Percentiles rank a stretch among this genome's conserved stretches.
Evolutionary conservation across 495 filamentous ascomycete species (phyloP).

Genomic region (Xylaria intraflava): DNA sequence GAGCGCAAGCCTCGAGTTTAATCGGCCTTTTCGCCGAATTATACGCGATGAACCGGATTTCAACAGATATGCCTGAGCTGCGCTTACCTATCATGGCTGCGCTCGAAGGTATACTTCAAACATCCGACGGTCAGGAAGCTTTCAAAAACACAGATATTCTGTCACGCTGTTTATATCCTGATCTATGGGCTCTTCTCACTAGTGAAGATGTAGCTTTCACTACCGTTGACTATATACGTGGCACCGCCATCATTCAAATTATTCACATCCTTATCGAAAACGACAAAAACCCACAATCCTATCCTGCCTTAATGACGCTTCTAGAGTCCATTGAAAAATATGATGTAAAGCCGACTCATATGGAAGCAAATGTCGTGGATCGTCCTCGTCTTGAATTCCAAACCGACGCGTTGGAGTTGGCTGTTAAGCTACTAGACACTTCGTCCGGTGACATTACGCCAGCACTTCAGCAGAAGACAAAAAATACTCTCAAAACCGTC

Average conservation of each 20-base stretch:
- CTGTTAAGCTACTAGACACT: background rate
- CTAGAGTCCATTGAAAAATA: background rate
- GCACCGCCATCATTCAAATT: slow-evolving; percentile 4
- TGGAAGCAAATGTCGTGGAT: background rate
- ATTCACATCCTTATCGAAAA: slow-evolving; percentile 2
- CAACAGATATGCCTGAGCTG: slow-evolving; percentile 35
- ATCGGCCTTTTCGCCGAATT: slow-evolving; percentile 51
- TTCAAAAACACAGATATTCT: slow-evolving; percentile 4
- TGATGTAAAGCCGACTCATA: background rate
- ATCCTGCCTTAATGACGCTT: background rate
- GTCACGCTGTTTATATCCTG: slow-evolving; percentile 2
- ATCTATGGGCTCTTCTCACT: background rate
- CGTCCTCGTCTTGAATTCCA: slow-evolving; percentile 1
- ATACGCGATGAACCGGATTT: slow-evolving; percentile 30
- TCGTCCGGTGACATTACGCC: background rate
- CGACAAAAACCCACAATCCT: background rate
- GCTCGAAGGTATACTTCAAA: slow-evolving; percentile 39
- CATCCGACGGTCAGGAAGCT: slow-evolving; percentile 9
- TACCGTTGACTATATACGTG: slow-evolving; percentile 5
- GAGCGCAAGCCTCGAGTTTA: slow-evolving; percentile 47
- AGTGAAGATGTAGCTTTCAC: background rate
- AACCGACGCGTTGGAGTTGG: slow-evolving; percentile 5
- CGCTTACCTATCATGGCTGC: slow-evolving; percentile 45
- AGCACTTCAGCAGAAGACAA: background rate
- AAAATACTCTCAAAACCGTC: background rate